phyloP scores from a whole-genome alignment of 805 yeast species.

The Maudiozyma pseudohumilis region DNA sequence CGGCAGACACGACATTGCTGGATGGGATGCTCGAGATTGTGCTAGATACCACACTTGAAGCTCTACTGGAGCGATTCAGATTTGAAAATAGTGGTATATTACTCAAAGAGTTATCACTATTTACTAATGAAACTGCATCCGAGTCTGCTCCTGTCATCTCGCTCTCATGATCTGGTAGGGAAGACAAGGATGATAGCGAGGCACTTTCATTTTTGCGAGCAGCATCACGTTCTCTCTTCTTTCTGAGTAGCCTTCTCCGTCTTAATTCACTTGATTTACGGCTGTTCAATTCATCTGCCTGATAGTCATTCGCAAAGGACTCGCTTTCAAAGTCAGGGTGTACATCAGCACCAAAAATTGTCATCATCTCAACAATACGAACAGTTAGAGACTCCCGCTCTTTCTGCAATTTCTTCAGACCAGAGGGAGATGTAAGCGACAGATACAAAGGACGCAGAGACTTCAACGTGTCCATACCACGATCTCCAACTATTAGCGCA shows the following conservation, averaged over 20 bases:
- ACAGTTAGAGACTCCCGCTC: constrained; percentile 53
- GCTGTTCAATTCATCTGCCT: constrained; percentile 21
- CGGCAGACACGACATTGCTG: background rate
- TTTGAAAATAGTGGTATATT: constrained; percentile 37
- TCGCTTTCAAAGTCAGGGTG: constrained; percentile 71
- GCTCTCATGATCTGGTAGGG: constrained; percentile 20
- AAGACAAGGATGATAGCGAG: too few species aligned
- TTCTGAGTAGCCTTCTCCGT: constrained; percentile 28
- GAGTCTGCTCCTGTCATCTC: constrained; percentile 34
- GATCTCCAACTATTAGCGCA: constrained; percentile 88
- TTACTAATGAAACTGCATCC: constrained; percentile 36
- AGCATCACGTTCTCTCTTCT: constrained; percentile 8
- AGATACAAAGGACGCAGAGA: constrained; percentile 73
- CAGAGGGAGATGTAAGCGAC: constrained; percentile 48
- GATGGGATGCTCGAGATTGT: background rate
- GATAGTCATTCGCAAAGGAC: constrained; percentile 15
- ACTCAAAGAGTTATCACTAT: constrained; percentile 31
- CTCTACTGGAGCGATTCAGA: constrained; percentile 21
- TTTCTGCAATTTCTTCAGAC: constrained; percentile 47
- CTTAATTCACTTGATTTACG: constrained; percentile 30
- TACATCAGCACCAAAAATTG: constrained; percentile 71
- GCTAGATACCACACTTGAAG: background rate
- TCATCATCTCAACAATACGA: constrained; percentile 71
- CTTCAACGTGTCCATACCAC: constrained; percentile 81
- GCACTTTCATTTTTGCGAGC: constrained; percentile 3